Evolutionary conservation across 768 basidiomycete species (phyloP).

Genomic region (Mycena galericulata): DNA sequence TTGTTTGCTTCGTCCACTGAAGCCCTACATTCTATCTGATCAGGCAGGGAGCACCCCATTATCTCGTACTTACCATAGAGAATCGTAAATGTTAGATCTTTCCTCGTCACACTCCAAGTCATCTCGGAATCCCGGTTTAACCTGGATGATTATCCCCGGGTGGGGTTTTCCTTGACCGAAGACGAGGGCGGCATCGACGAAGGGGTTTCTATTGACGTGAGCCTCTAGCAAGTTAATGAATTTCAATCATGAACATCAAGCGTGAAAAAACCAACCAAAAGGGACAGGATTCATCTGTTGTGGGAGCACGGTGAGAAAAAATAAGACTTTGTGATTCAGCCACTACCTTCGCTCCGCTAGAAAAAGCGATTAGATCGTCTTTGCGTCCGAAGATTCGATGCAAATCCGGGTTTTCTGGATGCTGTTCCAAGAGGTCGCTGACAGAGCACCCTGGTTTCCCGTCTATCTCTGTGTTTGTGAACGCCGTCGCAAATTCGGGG

Average conservation of each 20-base stretch:
- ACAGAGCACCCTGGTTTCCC: conserved; percentile 5
- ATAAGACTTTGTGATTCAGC: no score
- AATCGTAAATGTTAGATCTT: neutral
- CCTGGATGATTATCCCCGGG: conserved; percentile 19
- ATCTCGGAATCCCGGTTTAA: conserved; percentile 4
- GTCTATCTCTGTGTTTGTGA: conserved; percentile 13
- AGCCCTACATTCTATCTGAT: neutral
- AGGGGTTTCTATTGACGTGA: conserved; percentile 8
- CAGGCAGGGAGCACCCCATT: neutral
- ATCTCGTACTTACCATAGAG: neutral
- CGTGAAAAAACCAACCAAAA: conserved; percentile 4
- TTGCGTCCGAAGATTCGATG: conserved; percentile 24
- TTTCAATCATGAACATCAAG: no score
- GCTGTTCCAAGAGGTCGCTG: conserved; percentile 25
- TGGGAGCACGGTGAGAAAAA: neutral
- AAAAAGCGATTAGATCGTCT: conserved; percentile 17
- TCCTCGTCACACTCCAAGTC: neutral
- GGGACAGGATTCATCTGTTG: conserved; percentile 22
- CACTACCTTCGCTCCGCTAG: conserved; percentile 12
- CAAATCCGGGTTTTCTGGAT: conserved; percentile 17
- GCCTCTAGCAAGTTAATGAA: conserved; percentile 6
- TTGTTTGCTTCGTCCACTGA: conserved; percentile 13
- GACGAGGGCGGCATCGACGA: conserved; percentile 11
- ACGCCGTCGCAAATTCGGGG: neutral
- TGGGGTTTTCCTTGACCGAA: conserved; percentile 1